Base-by-base conservation (phyloP, 768 basidiomycete genomes). In the Pisolithus orientalis region DNA sequence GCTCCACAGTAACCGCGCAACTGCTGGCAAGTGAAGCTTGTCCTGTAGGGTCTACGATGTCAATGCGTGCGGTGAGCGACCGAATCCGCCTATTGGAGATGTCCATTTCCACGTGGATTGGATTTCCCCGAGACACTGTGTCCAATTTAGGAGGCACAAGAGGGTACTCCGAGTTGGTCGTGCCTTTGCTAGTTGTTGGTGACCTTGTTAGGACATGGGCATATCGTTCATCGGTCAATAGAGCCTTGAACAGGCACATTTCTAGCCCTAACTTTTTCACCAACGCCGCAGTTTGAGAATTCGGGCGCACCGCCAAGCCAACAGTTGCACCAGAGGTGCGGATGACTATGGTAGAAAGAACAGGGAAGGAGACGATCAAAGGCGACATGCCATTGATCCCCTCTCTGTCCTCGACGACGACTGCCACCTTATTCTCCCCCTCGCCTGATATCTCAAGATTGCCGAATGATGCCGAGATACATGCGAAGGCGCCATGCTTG, bases 201-300 rank as follows among this genome's bases (percentile, higher is more conserved):
- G 55, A 53, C 47, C 60, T 47, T 5, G 59, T 45, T 37, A 66
- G 65, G 13, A 67, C 49, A 43, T 67, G 64, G 21, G 62, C 62
- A 27, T 50, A 31, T 43, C 32, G 34, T 11, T 61, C 57, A 34
- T 55, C 53, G 25, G 59, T 56, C 11, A 68, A 38, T 0, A 54
- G 54, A 16, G 62, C 42, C 1, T 38, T 29, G 37, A 68, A 68
- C 45, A 68, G 56, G 7, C 60, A 21, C 21, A 21, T 21, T 21
- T 21, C 21, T 21, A 21, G 21, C 21, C 21, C 21, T 21, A 21
- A 21, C 27, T 48, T 55, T 14, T 3, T 6, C 16, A 37, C 28
- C 43, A 34, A 3, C 24, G 51, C 11, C 8, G 5, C 7, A 38
- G 28, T 21, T 29, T 43, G 6, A 6, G 27, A 34, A 4, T 60